Evolutionary conservation across 2,329 filamentous ascomycete species (phyloP), one percentile per base, ranked within the genome.

Genomic region (Byssothecium circinans): DNA sequence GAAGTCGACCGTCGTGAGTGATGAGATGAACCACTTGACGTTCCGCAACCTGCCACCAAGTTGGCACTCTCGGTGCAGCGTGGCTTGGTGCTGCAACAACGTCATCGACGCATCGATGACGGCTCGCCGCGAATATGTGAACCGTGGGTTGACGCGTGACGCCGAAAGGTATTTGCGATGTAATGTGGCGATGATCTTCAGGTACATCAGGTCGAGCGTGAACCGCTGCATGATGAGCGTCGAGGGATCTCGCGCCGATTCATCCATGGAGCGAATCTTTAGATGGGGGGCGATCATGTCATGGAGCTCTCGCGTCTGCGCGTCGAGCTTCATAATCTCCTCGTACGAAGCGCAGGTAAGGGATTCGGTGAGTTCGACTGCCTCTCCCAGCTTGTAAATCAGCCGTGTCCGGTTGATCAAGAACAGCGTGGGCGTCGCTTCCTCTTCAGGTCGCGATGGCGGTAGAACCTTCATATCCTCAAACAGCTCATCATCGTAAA

Each of bases 21-120:
- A 88, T 27, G 84, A 86, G 47, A 95, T 84, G 62, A 88, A 89
- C 82, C 87, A 92, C 59, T 85, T 85, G 63, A 91, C 83, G 20
- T 83, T 83, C 23, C 85, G 80, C 44, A 96, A 71, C 20, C 88
- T 81, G 18, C 89, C 89, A 36, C 81, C 82, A 1, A 84, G 81
- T 57, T 87, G 83, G 2, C 86, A 86, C 68, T 96, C 91, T 22
- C 81, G 76, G 63, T 92, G 81, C 12, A 96, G 77, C 14, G 86
- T 87, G 27, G 82, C 80, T 63, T 97, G 84, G 58, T 92, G 89
- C 19, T 81, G 79, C 33, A 99, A 78, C 39, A 95, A 84, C 56
- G 87, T 85, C 78, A 96, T 79, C 0, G 91, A 89, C 1, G 91
- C 88, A 61, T 96, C 90, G 33, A 97, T 86, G 54, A 90, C 94